Evolutionary conservation across 768 basidiomycete genomes (phyloP), one percentile per base, ranked within the genome.

Genomic region (Pleurotus cornucopiae): DNA sequence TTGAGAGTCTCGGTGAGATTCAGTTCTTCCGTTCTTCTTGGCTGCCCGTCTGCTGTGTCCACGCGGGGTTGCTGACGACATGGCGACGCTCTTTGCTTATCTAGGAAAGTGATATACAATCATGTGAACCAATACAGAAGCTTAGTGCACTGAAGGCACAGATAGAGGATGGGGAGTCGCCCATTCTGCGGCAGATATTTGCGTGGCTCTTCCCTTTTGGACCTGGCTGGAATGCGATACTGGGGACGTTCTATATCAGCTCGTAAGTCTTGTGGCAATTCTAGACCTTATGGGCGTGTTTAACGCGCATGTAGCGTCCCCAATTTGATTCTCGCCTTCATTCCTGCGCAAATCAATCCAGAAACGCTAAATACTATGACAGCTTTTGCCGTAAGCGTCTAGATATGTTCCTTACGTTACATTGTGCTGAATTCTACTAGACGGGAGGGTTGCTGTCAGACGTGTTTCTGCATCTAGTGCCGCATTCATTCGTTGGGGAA

Each of bases 201-300:
- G 75, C 80, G 4, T 82, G 82, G 74, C 72, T 94, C 57, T 96
- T 96, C 66, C 93, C 93, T 37, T 96, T 95, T 65, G 89, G 90
- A 34, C 92, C 91, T 57, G 93, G 84, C 5, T 91, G 86, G 86
- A 94, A 94, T 70, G 88, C 90, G 39, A 78, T 97, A 55, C 77
- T 95, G 25, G 94, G 90, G 59, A 95, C 94, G 16, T 94, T 95
- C 77, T 95, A 95, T 76, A 95, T 95, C 72, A 94, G 91, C 78
- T 95, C 92, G 93, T 94, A 68, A 66, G 91, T 81, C 48, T 44
- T 58, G 5, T 25, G 23, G 23, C 52, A 53, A 58, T 59, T 56
- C 41, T 44, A 14, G 56, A 14, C 12, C 56, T 37, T 26, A 37
- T 51, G 40, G 25, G n/a, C 46, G 46, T 44, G 58, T 59, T 60